Base-by-base conservation (phyloP, 169 alveolate species). In the Plasmodium inui region DNA sequence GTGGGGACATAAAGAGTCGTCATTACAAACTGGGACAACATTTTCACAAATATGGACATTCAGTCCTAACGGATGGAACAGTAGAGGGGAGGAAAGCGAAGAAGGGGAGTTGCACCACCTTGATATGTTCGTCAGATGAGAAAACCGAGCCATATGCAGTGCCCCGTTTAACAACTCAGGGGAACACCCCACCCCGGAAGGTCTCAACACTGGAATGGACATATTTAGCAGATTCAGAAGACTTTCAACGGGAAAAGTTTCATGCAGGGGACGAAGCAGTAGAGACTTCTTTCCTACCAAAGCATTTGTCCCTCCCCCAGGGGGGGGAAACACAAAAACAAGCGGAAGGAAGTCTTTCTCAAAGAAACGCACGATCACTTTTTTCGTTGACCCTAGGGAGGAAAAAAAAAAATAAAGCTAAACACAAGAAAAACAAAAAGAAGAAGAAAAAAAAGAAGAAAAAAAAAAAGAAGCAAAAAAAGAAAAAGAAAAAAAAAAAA, bases 331-430 rank as follows among this genome's bases (percentile, higher is more conserved):
- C 34, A n/a, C 44, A 44, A 46, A 80, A 44, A 46, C 39, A 8
- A n/a, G 2, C 4, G n/a, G 76, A 22, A 67, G 76, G 76, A 22
- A 22, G 5, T 2, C 1, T 70, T 7, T n/a, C 2, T 44, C 39
- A 70, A 10, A 22, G 72, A 26, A 70, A 55, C 26, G 46, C 32
- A 19, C 92, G 92, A 2, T 39, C 71, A 37, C 76, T 83, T 10
- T 19, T 83, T 14, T 70, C 92, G 9, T 44, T 83, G 76, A 39
- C 92, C n/a, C 70, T 4, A 71, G 44, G 74, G 19, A 30, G 22
- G 2, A 80, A 46, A 2, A 67, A 67, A 6, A 83, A 83, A 61
- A 67, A 67, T 32, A 3, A 14, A 17, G 19, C 0, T 19, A 82
- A 82, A 8, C 46, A n/a, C 32, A 41, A 70, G 30, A 71, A 84